A percentile compares a stretch with the other conserved stretches of the same genome.
These are phyloP conservation scores for Agroathelia rolfsii DNA, from an alignment of 1,284 basidiomycete species.

Conservation along the genomic window DNA sequence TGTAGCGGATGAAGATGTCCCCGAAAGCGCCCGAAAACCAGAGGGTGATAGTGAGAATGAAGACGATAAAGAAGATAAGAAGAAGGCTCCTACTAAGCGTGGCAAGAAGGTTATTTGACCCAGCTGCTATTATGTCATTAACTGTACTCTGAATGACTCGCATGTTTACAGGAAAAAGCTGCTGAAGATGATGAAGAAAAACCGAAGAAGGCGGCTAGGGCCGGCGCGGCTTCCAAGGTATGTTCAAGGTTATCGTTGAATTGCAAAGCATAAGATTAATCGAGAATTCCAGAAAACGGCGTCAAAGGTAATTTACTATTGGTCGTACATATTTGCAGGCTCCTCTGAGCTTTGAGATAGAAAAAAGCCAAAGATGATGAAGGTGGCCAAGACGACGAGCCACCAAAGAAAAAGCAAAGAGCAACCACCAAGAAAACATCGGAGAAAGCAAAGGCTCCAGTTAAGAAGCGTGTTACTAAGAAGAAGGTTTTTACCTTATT, in stretches of 20 bases:
- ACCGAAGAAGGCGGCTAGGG: constrained; percentile 19
- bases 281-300: constrained; percentile 25
- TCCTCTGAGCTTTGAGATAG: constrained; percentile 19
- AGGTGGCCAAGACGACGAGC: constrained; percentile 27
- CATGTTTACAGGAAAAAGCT: constrained; percentile 20
- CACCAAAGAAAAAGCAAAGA: constrained; percentile 25
- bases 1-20: constrained; percentile 73
- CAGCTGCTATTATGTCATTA: not conserved
- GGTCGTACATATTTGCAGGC: constrained; percentile 6
- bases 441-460: constrained; percentile 21
- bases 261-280: not conserved
- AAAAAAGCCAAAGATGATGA: constrained; percentile 25
- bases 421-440: constrained; percentile 21
- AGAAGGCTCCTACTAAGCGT: constrained; percentile 14
- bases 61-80: constrained; percentile 32
- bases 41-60: constrained; percentile 37
- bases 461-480: constrained; percentile 23
- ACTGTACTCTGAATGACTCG: constrained; percentile 26
- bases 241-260: no score
- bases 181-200: constrained; percentile 22
- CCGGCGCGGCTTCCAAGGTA: constrained; percentile 9
- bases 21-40: constrained; percentile 56
- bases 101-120: constrained; percentile 5
- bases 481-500: no score
- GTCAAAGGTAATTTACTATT: constrained; percentile 25